These are phyloP conservation scores for Pseudoturritis turrita DNA, from an alignment of 345 rosid genomes.

Conservation along the genomic window DNA sequence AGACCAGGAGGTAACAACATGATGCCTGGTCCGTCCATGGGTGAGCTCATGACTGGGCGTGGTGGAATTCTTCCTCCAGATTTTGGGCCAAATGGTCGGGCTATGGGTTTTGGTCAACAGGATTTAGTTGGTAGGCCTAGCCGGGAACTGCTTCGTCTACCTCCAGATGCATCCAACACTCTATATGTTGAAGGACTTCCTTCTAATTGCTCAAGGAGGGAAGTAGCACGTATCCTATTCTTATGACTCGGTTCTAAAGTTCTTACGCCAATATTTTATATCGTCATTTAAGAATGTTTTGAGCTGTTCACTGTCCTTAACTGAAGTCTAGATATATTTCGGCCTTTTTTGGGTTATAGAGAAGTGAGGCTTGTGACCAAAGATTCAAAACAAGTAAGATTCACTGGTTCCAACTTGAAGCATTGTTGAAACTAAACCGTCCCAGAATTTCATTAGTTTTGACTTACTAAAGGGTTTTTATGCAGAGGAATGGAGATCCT, in stretches of 20 bases:
- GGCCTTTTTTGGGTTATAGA: slow-evolving; percentile 79
- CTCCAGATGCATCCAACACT: slow-evolving; percentile 76
- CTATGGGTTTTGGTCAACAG: slow-evolving; percentile 33
- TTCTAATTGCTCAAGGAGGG: slow-evolving; percentile 63
- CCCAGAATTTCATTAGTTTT: neutral
- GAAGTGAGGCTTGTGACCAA: slow-evolving; percentile 79
- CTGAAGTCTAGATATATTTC: slow-evolving; percentile 63
- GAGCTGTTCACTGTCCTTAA: slow-evolving; percentile 34
- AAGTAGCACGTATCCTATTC: slow-evolving; percentile 86
- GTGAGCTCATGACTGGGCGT: slow-evolving; percentile 43
- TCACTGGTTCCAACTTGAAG: neutral
- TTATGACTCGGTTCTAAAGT: neutral
- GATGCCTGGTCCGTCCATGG: slow-evolving; percentile 35
- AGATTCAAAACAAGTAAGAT: slow-evolving; percentile 65
- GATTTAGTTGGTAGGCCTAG: slow-evolving; percentile 42
- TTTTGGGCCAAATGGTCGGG: slow-evolving; percentile 48
- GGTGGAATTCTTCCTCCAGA: slow-evolving; percentile 42
- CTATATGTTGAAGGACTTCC: slow-evolving; percentile 86
- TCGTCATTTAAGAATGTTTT: neutral
- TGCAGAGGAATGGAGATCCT: slow-evolving; percentile 87
- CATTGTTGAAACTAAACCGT: neutral
- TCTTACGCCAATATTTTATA: neutral
- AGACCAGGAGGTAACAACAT: slow-evolving; percentile 33
- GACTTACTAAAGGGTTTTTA: neutral
- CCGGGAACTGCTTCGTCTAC: slow-evolving; percentile 47